Evolutionary conservation across 116 monocot species (phyloP).

Genomic region (Dioscorea cayenensis): DNA sequence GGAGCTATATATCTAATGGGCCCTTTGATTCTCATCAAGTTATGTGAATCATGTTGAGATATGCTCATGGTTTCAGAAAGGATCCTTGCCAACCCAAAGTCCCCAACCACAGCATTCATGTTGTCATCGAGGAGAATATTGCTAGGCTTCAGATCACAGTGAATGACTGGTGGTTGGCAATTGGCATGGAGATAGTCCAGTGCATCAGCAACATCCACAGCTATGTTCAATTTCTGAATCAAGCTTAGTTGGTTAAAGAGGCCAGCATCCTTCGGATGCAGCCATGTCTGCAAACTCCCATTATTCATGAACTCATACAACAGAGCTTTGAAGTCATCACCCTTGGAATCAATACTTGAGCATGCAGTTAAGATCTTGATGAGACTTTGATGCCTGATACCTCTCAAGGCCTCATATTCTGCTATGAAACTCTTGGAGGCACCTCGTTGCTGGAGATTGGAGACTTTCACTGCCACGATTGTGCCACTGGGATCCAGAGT

Average conservation of each 20-base stretch:
- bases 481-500: not conserved
- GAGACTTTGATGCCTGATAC: not conserved
- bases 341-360: not conserved
- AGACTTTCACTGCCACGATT: not conserved
- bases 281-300: not conserved
- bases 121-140: not conserved
- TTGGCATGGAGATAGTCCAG: not conserved
- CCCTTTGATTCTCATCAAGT: not conserved
- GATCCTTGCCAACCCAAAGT: not conserved
- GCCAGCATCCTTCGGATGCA: not conserved
- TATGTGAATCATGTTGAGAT: not conserved
- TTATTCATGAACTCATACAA: not conserved
- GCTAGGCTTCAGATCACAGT: not conserved
- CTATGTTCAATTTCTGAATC: not conserved
- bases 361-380: not conserved
- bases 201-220: not conserved
- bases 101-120: not conserved
- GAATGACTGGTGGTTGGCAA: not conserved
- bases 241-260: not conserved
- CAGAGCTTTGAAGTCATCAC: not conserved
- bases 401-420: not conserved
- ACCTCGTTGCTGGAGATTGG: not conserved
- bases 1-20: not conserved
- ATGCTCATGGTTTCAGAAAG: not conserved
- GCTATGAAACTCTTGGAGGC: not conserved